phyloP scores from a whole-genome alignment of 2,329 filamentous ascomycete species.

The Phyllosticta capitalensis region DNA sequence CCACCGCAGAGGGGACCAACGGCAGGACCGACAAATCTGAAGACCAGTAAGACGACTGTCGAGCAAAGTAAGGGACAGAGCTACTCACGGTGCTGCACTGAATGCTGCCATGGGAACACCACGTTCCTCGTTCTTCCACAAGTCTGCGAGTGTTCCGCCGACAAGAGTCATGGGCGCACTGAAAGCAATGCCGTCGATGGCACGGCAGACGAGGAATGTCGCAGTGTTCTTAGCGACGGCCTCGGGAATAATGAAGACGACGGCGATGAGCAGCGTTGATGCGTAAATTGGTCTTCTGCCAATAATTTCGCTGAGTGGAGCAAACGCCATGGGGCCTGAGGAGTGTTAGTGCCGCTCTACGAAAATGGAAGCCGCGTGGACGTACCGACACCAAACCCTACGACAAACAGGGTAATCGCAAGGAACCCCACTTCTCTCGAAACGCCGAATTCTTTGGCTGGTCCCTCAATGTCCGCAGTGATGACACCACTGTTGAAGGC shows the following conservation, averaged over 20 bases:
- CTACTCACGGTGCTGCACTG: conserved; percentile 56
- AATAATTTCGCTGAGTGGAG: conserved; percentile 66
- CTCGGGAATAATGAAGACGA: conserved; percentile 72
- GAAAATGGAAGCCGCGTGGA: neutral
- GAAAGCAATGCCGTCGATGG: conserved; percentile 75
- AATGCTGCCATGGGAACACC: conserved; percentile 84
- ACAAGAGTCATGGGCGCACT: conserved; percentile 81
- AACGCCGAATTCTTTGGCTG: conserved; percentile 54
- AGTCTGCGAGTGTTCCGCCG: conserved; percentile 70
- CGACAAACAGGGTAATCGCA: conserved; percentile 65
- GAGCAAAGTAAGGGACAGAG: neutral
- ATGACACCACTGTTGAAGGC: conserved; percentile 58
- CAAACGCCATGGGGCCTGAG: conserved; percentile 64
- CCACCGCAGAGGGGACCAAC: conserved; percentile 59
- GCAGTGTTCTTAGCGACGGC: conserved; percentile 66
- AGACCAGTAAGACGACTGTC: neutral
- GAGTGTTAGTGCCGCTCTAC: neutral
- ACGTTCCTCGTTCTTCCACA: conserved; percentile 77
- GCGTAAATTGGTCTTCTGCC: conserved; percentile 64
- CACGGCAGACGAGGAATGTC: conserved; percentile 65
- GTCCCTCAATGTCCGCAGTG: conserved; percentile 62
- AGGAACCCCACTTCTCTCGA: conserved; percentile 64
- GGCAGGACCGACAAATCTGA: conserved; percentile 63
- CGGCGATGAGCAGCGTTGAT: conserved; percentile 57
- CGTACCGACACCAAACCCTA: conserved; percentile 68